Evolutionary conservation across 2,329 filamentous ascomycete genomes (phyloP), one percentile per base, ranked within the genome.

Genomic region (Fusarium circinatum): DNA sequence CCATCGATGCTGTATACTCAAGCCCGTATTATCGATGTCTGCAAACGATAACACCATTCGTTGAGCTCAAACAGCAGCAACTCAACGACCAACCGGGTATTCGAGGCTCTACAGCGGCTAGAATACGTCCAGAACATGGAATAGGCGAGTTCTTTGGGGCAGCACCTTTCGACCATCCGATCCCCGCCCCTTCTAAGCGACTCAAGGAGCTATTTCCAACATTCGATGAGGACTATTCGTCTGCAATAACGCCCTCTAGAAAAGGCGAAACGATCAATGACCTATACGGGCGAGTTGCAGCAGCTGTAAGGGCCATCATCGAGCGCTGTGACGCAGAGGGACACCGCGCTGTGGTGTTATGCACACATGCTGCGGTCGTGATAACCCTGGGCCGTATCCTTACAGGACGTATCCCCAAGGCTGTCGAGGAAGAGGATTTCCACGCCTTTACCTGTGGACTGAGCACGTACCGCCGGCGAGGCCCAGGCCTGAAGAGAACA

Each of bases 91-190:
- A 65, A 41, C 28, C 54, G 44, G 39, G 28, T 24, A 44, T 4
- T n/a, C 45, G 52, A 45, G 74, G 57, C 52, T 65, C 66, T 70
- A 72, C 76, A 47, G 74, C 79, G 32, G 75, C 82, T 64, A 82
- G 79, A 44, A 87, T 91, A 69, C 85, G 88, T 41, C 87, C 86
- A 54, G 90, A 92, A 76, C 83, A 85, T 63, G 89, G 89, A 18
- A 78, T 91, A 44, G 92, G 94, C 70, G 96, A 99, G 85, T 98
- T 96, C 92, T 98, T 96, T 81, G 96, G 96, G 32, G 87, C 90
- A 54, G 94, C 95, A 22, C 90, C 91, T 68, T 98, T 98, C 82
- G 88, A 93, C 62, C 96, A 98, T 79, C 96, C 96, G 1, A 87
- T 88, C 22, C 94, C 96, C 6, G 94, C 94, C 6, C 83, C 89